Base-by-base conservation (phyloP, 768 basidiomycete species). In the Leccinum boreale region DNA sequence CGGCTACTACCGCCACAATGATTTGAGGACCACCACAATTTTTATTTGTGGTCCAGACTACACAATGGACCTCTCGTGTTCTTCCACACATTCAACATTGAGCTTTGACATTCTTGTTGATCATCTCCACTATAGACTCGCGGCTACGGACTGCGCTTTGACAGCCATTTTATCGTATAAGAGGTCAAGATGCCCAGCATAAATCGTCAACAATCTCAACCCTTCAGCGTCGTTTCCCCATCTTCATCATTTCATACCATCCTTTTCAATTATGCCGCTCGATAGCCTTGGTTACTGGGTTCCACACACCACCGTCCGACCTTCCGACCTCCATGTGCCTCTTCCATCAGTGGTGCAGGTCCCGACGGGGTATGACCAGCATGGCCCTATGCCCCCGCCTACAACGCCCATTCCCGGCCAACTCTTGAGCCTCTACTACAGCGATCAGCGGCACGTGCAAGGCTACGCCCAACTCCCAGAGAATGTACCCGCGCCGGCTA, bases 91-190 rank as follows among this genome's bases (percentile, higher is more conserved):
- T 3, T 28, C 29, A 0, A 58, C 53, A 53, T 59, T 55, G 14
- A 46, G 53, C 53, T 55, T 55, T 54, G 17, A 52, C 14, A 19
- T 53, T 14, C 8, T 23, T 36, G 35, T 62, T 50, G 60, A 62
- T 46, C 51, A 19, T 23, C 45, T 50, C 35, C 10, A 28, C 24
- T 49, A 29, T 56, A 44, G 26, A 21, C 8, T 3, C 7, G 4
- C 39, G 52, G 28, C 11, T 12, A 10, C 33, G 33, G 44, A 33
- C 3, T 17, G 35, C 33, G 55, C 55, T 61, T 61, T 55, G 47
- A 58, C 48, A 4, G 4, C 4, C 1, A 21, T 19, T 23, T 29
- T 35, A 23, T 26, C 7, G 19, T 52, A 62, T 58, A 65, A 65
- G n/a, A 48, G 17, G 26, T 14, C 12, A 8, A n/a, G 19, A 9